Evolutionary conservation across 2,329 filamentous ascomycete genomes (phyloP).

Genomic region (Parasarocladium wereldwijsianum): DNA sequence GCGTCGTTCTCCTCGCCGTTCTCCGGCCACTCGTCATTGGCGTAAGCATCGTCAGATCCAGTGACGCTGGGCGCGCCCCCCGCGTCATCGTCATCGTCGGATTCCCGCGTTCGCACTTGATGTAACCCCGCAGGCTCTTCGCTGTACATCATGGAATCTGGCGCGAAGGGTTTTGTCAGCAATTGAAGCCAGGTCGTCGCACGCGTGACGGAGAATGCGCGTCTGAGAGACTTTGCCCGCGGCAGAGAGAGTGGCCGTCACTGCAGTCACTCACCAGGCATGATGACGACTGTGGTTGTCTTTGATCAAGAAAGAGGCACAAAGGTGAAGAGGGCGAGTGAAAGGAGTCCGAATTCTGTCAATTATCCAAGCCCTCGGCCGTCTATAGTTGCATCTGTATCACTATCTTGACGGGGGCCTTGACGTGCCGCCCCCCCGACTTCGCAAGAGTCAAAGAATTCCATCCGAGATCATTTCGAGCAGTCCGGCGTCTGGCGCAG

Average conservation of each 20-base stretch:
- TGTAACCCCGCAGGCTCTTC: constrained; percentile 4
- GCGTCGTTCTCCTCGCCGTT: constrained; percentile 9
- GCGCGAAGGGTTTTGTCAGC: neutral
- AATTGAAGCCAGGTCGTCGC: neutral
- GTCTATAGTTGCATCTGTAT: too few relatives aligned
- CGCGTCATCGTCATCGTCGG: constrained; percentile 17
- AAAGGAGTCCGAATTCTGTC: too few relatives aligned
- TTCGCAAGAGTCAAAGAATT: too few relatives aligned
- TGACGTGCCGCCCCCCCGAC: too few relatives aligned
- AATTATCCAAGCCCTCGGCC: too few relatives aligned
- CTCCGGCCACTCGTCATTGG: constrained; percentile 5
- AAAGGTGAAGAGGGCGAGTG: too few relatives aligned
- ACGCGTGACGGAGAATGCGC: constrained; percentile 1
- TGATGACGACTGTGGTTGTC: too few relatives aligned
- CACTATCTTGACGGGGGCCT: too few relatives aligned
- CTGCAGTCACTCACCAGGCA: too few relatives aligned
- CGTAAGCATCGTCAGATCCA: constrained; percentile 10
- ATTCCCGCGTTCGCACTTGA: constrained; percentile 13
- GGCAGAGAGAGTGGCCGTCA: too few relatives aligned
- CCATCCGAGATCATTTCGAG: constrained; percentile 5
- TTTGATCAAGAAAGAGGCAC: too few relatives aligned
- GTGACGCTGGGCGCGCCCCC: constrained; percentile 4
- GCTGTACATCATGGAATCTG: constrained; percentile 1
- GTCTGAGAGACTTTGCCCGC: neutral
- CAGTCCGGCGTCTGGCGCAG: neutral